Base-by-base conservation (phyloP, 2,329 filamentous ascomycete genomes). In the Xylariaceae sp. region DNA sequence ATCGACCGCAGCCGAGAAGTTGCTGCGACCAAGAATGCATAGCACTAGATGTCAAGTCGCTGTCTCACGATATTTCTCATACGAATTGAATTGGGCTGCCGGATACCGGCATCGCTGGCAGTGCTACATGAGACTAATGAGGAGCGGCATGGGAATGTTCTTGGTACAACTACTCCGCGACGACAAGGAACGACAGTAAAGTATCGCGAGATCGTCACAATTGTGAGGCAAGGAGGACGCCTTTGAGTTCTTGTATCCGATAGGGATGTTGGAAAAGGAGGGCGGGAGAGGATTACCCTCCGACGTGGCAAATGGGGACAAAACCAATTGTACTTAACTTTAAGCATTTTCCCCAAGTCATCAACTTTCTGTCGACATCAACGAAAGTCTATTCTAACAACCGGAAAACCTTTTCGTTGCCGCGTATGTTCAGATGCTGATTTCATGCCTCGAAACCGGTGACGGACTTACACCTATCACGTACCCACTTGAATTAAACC, bases 401-500 rank as follows among this genome's bases (percentile, higher is more conserved):
- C 8, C 26, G 26, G 26, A 8, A 26, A 26, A 26, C 8, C 26
- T 8, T 26, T 26, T 4, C 4, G 26, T 26, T 26, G 26, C 5
- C 26, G 26, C 26, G 26, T 26, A 26, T 4, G 26, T 26, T n/a
- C n/a, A 26, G 8, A 26, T 26, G 26, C 13, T 34, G 32, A 9
- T 15, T 34, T 34, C 32, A 34, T 2, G 29, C 32, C 32, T 34
- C 32, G 9, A 3, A 34, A 7, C 10, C 13, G 13, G 13, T 4
- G 32, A 34, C 32, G 9, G 13, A 10, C 13, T 34, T 34, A 34
- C 6, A 30, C 29, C 29, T 34, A 54, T 55, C 55, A 49, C 47
- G 55, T 58, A 26, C 41, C 55, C 57, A 57, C 54, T 54, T 53
- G 53, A 46, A 18, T 32, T 5, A 9, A 43, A 34, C 32, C 9